These are phyloP conservation scores for Quaeritorhiza haematococci DNA, from an alignment of 371 early-diverging fungal genomes.

Conservation along the genomic window DNA sequence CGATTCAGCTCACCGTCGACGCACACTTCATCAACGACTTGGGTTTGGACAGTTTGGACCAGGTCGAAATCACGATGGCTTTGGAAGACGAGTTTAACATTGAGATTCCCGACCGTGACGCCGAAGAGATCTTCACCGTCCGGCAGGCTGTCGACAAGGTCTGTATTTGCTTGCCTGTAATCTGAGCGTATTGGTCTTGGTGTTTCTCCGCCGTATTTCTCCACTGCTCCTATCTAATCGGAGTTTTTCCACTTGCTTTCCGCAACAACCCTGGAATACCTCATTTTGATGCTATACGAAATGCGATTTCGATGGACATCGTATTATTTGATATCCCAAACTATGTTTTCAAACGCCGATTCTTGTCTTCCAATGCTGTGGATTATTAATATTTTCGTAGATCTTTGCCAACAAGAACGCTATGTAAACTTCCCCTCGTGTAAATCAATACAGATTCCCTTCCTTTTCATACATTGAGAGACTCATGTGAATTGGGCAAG, in stretches of 20 bases:
- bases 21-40: slow-evolving; percentile 90
- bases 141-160: slow-evolving; percentile 79
- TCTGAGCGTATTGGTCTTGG: too few relatives aligned
- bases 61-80: slow-evolving; percentile 97
- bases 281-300: too few relatives aligned
- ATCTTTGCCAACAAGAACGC: slow-evolving; percentile 30
- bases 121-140: slow-evolving; percentile 88
- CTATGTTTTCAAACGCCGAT: too few relatives aligned
- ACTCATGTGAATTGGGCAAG: too few relatives aligned
- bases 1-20: slow-evolving; percentile 67
- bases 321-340: too few relatives aligned
- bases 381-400: slow-evolving; percentile 3
- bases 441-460: too few relatives aligned
- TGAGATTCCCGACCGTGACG: slow-evolving; percentile 95
- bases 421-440: too few relatives aligned
- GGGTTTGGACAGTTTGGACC: slow-evolving; percentile 91
- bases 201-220: too few relatives aligned
- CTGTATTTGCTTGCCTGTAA: background rate
- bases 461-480: too few relatives aligned
- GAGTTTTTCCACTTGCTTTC: background rate
- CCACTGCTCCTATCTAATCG: background rate
- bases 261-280: too few relatives aligned
- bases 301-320: too few relatives aligned
- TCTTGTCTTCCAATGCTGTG: too few relatives aligned
- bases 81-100: slow-evolving; percentile 97